A percentile compares a stretch with the other conserved stretches of the same genome.
These are phyloP conservation scores for Citrullus amarus DNA, from an alignment of 306 rosid species.

Conservation along the genomic window DNA sequence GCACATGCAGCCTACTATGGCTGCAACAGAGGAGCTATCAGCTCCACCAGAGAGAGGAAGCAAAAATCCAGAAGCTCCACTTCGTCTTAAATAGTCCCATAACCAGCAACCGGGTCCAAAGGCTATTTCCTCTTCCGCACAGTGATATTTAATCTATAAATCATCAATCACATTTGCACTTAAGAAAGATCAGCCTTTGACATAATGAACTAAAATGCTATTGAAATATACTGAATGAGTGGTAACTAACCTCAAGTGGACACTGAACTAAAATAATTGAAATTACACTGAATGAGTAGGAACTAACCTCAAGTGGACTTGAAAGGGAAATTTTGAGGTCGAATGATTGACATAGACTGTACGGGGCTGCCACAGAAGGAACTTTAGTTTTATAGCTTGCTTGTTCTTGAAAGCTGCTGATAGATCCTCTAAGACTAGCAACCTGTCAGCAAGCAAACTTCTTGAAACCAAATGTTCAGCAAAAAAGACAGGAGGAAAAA, in stretches of 20 bases:
- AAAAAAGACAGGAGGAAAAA: background rate
- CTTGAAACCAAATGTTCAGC: background rate
- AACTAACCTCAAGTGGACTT: constrained; percentile 61
- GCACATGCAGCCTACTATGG: constrained; percentile 96
- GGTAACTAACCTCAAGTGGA: constrained; percentile 55
- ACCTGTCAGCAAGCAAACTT: constrained; percentile 42
- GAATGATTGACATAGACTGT: constrained; percentile 62
- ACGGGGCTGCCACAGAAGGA: constrained; percentile 59
- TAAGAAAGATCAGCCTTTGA: background rate
- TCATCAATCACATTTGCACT: constrained; percentile 17
- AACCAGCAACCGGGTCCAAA: constrained; percentile 97
- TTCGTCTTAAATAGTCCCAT: constrained; percentile 96
- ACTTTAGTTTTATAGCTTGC: constrained; percentile 79
- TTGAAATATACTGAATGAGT: background rate
- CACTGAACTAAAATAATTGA: background rate
- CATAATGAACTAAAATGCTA: background rate
- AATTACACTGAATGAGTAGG: background rate
- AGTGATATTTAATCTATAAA: constrained; percentile 67
- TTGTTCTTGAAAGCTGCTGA: constrained; percentile 97
- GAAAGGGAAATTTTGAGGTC: constrained; percentile 54
- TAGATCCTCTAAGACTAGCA: constrained; percentile 88
- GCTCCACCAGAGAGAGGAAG: constrained; percentile 99
- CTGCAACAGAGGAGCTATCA: constrained; percentile 94
- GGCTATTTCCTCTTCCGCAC: constrained; percentile 95
- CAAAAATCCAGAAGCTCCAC: constrained; percentile 97